Percentiles rank a stretch among this genome's conserved stretches.
Evolutionary conservation across 208 protist genomes (phyloP).

Genomic region (Herpetomonas samuelpessoai): DNA sequence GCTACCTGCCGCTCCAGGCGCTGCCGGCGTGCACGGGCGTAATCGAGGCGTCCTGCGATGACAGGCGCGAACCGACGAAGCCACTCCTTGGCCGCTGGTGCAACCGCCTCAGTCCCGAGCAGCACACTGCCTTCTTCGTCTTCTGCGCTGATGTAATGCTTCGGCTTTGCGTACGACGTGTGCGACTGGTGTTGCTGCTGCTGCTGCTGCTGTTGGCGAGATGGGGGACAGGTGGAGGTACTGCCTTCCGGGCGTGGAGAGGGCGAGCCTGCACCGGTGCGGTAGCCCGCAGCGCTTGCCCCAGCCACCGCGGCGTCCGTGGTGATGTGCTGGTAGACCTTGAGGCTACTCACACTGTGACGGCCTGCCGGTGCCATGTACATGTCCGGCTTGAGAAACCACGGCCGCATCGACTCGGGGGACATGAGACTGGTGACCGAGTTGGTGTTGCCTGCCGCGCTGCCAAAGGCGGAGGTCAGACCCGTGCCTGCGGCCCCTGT

Average conservation of each 20-base stretch:
- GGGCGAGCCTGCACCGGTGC: neutral
- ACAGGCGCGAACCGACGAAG: slow-evolving; percentile 4
- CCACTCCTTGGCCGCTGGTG: slow-evolving; percentile 2
- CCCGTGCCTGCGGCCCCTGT: neutral
- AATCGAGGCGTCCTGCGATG: slow-evolving; percentile 1
- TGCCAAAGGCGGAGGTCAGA: neutral
- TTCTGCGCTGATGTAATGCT: slow-evolving; percentile 7
- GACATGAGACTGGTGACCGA: too few species aligned
- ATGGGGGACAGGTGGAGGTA: neutral
- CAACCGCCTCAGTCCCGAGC: slow-evolving; percentile 9
- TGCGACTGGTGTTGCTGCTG: neutral
- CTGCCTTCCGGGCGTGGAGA: too few species aligned
- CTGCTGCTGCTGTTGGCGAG: slow-evolving; percentile 6
- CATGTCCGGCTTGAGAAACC: slow-evolving; percentile 65
- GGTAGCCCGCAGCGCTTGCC: neutral
- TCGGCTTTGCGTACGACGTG: neutral
- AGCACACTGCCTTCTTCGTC: slow-evolving; percentile 13
- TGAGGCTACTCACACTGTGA: slow-evolving; percentile 34
- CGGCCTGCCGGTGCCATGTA: slow-evolving; percentile 36
- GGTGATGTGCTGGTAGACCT: slow-evolving; percentile 34
- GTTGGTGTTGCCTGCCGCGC: too few species aligned
- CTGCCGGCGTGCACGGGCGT: slow-evolving; percentile 7
- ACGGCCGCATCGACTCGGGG: slow-evolving; percentile 49
- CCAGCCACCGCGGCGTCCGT: neutral
- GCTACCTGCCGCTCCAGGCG: neutral